Base-by-base conservation (phyloP, 1,284 basidiomycete species). In the Leccinum solheimii region DNA sequence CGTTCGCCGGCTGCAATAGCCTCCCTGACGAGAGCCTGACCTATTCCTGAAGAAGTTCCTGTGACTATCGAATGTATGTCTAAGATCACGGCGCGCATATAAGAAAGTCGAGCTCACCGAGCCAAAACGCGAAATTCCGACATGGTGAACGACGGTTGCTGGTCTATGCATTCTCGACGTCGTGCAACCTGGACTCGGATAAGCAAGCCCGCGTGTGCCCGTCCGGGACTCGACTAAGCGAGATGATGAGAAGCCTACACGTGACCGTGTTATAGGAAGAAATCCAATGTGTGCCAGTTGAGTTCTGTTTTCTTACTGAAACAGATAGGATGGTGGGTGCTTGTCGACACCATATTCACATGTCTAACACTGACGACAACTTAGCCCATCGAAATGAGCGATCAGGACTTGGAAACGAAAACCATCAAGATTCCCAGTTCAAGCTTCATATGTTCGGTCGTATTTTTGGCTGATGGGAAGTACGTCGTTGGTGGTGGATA, bases 31-130 rank as follows among this genome's bases (percentile, higher is more conserved):
- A 58, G 45, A 1, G 65, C 68, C 11, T 66, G 57, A 6, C 68
- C 69, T 16, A 69, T 71, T 13, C 70, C 68, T 1, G 62, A 36
- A 1, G 68, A 70, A 16, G 68, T 72, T 34, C 68, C 68, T 26
- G 68, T 72, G 32, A 71, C 69, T 69, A 7, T 59, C 7, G 21
- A 4, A 30, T 3, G 23, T 23, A 23, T 23, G 23, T 23, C 23
- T 23, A 23, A 68, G 59, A 59, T 23, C 11, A 19, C 19, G 11
- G 21, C 2, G 3, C 34, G n/a, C 27, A 26, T 5, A 2, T n/a
- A 3, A 36, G 3, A 13, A 14, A 7, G 5, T 34, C 5, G 7
- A 5, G 65, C 68, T 56, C 58, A 72, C 70, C 58, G 57, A 72
- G 55, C 69, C 68, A 72, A 58, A 69, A 23, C 70, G 21, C 70